Percentiles rank a stretch among this genome's conserved stretches.
Evolutionary conservation across 2,329 filamentous ascomycete genomes (phyloP).

Genomic region (Penicillium polonicum): DNA sequence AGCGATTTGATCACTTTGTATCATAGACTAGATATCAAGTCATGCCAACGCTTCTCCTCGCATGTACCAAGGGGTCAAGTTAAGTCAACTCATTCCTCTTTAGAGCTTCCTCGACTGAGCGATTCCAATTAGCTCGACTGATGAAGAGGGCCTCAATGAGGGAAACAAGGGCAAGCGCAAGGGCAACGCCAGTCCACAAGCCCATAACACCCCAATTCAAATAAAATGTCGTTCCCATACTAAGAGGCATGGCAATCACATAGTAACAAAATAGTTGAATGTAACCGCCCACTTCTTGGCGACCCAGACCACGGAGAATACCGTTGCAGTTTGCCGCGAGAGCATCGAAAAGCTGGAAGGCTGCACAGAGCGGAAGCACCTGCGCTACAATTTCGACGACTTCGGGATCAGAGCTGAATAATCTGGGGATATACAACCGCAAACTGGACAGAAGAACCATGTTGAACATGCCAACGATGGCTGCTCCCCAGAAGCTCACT

Average conservation of each 20-base stretch:
- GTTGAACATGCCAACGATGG: constrained; percentile 76
- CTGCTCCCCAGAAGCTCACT: constrained; percentile 68
- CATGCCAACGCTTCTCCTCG: not conserved
- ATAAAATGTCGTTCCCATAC: constrained; percentile 74
- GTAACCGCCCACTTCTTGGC: constrained; percentile 86
- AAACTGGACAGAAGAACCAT: constrained; percentile 66
- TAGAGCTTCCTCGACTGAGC: constrained; percentile 60
- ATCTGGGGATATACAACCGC: constrained; percentile 69
- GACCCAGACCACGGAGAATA: constrained; percentile 79
- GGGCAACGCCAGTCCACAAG: constrained; percentile 74
- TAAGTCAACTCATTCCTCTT: constrained; percentile 50
- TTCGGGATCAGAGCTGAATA: constrained; percentile 73
- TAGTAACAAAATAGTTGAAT: constrained; percentile 88
- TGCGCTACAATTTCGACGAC: constrained; percentile 67
- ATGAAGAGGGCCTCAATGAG: constrained; percentile 59
- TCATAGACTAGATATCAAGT: constrained; percentile 1
- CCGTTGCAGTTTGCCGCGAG: constrained; percentile 78
- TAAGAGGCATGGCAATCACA: constrained; percentile 77
- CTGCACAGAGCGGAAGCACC: constrained; percentile 75
- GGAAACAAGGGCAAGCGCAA: constrained; percentile 64
- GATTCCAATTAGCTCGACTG: constrained; percentile 54
- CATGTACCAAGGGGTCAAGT: not conserved
- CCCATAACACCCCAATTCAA: constrained; percentile 74
- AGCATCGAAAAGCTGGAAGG: constrained; percentile 88
- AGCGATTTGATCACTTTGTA: not conserved